These are phyloP conservation scores for Udeniomyces megalosporus DNA, from an alignment of 768 basidiomycete species.

Conservation along the genomic window DNA sequence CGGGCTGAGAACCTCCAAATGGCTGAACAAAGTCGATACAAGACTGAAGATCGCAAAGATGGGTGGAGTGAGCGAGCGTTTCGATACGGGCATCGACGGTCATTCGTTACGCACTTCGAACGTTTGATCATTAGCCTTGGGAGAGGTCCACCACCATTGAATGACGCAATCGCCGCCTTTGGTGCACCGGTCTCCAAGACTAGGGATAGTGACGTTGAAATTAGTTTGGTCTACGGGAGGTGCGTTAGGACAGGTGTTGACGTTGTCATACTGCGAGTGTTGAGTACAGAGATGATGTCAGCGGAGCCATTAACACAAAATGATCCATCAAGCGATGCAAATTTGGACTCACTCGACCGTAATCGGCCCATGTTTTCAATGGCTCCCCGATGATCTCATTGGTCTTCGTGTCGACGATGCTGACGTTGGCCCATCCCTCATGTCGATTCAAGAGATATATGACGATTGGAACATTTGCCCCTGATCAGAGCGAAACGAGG, in stretches of 20 bases:
- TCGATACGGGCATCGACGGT: neutral
- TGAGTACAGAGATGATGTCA: neutral
- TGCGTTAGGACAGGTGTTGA: constrained; percentile 1
- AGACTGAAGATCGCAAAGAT: neutral
- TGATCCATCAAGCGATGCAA: neutral
- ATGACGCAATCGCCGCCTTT: neutral
- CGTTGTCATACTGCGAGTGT: neutral
- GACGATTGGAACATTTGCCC: too few relatives aligned
- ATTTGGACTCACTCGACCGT: neutral
- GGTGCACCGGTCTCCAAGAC: constrained; percentile 8
- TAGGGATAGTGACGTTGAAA: constrained; percentile 12
- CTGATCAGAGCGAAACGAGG: too few relatives aligned
- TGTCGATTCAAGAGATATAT: neutral
- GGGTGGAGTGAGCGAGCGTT: neutral
- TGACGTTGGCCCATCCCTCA: constrained; percentile 10
- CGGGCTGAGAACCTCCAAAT: neutral
- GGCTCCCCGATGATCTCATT: constrained; percentile 8
- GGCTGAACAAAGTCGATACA: constrained; percentile 6
- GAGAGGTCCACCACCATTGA: neutral
- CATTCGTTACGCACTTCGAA: neutral
- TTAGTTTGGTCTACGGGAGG: neutral
- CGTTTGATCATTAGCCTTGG: neutral
- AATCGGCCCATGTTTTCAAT: constrained; percentile 8
- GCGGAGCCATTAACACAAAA: too few relatives aligned
- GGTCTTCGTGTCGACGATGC: constrained; percentile 14